phyloP scores from a whole-genome alignment of 2,329 filamentous ascomycete genomes.

The Aspergillus vadensis region DNA sequence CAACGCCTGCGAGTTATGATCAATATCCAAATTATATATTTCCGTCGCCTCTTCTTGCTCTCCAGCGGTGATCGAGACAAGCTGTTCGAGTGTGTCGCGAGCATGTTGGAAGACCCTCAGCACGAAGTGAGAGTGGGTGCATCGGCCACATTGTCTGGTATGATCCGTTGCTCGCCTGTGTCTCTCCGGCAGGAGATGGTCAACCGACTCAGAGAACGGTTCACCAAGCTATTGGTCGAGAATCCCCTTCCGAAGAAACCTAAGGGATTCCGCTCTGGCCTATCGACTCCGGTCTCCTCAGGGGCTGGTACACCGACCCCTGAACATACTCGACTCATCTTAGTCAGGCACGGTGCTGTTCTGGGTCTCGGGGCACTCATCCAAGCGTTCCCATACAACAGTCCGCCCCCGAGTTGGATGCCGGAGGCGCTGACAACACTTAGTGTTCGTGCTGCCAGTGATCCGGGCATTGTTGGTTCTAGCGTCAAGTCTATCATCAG shows the following conservation, averaged over 20 bases:
- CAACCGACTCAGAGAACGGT: constrained; percentile 71
- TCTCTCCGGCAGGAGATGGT: constrained; percentile 78
- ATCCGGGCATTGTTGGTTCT: constrained; percentile 90
- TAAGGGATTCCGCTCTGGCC: constrained; percentile 37
- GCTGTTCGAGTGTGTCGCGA: constrained; percentile 89
- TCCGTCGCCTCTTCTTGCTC: constrained; percentile 90
- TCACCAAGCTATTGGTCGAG: constrained; percentile 72
- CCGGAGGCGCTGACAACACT: constrained; percentile 85
- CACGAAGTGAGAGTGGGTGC: constrained; percentile 93
- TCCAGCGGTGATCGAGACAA: constrained; percentile 71
- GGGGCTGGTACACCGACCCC: constrained; percentile 53
- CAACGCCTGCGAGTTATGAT: constrained; percentile 91
- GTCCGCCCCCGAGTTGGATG: constrained; percentile 90
- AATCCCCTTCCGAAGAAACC: constrained; percentile 82
- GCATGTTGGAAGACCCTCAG: constrained; percentile 89
- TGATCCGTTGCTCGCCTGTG: constrained; percentile 93
- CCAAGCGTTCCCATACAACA: constrained; percentile 94
- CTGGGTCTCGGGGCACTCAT: constrained; percentile 87
- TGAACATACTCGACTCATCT: constrained; percentile 70
- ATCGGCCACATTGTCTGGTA: constrained; percentile 89
- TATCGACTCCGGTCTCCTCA: constrained; percentile 47
- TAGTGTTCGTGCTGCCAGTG: constrained; percentile 80
- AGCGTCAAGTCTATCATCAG: constrained; percentile 91
- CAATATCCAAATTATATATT: constrained; percentile 99
- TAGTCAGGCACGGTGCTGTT: constrained; percentile 85